Percentiles rank a stretch among this genome's conserved stretches.
These are phyloP conservation scores for Magnusiomyces clavatus DNA, from an alignment of 1,139 yeast species.

Conservation along the genomic window DNA sequence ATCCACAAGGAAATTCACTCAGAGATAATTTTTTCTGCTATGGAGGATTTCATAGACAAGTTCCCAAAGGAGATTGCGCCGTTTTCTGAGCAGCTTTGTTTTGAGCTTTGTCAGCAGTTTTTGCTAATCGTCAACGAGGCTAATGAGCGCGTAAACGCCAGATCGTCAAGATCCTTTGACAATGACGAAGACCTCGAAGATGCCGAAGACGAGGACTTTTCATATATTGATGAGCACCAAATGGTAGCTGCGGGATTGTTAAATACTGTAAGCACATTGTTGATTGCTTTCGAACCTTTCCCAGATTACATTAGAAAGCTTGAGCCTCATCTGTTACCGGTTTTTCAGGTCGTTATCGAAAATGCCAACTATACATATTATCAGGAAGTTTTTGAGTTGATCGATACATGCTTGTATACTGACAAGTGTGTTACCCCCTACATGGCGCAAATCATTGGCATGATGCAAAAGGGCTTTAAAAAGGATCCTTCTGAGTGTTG, in stretches of 20 bases:
- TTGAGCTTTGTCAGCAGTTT: constrained; percentile 72
- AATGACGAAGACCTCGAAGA: constrained; percentile 34
- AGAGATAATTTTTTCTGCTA: constrained; percentile 79
- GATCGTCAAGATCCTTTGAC: constrained; percentile 20
- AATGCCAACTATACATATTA: constrained; percentile 11
- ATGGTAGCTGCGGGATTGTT: constrained; percentile 84
- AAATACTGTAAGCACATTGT: constrained; percentile 77
- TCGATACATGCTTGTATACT: constrained; percentile 10
- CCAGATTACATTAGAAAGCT: constrained; percentile 55
- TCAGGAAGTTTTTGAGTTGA: constrained; percentile 14
- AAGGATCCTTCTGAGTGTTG: constrained; percentile 8
- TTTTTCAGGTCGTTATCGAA: constrained; percentile 56
- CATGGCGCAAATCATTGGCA: constrained; percentile 7
- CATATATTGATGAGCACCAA: constrained; percentile 39
- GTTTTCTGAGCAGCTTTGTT: constrained; percentile 80
- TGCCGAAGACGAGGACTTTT: constrained; percentile 43
- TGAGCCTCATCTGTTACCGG: constrained; percentile 69
- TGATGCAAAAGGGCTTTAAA: constrained; percentile 9
- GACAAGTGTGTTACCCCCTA: constrained; percentile 1
- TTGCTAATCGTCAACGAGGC: constrained; percentile 65
- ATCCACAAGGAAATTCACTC: constrained; percentile 69
- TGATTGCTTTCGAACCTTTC: constrained; percentile 79
- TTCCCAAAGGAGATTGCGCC: constrained; percentile 87
- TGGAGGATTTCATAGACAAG: constrained; percentile 92
- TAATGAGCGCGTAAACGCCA: constrained; percentile 33